Percentiles rank a stretch among this genome's conserved stretches.
Evolutionary conservation across 1,139 yeast genomes (phyloP).

Genomic region (Taphrina pruni): DNA sequence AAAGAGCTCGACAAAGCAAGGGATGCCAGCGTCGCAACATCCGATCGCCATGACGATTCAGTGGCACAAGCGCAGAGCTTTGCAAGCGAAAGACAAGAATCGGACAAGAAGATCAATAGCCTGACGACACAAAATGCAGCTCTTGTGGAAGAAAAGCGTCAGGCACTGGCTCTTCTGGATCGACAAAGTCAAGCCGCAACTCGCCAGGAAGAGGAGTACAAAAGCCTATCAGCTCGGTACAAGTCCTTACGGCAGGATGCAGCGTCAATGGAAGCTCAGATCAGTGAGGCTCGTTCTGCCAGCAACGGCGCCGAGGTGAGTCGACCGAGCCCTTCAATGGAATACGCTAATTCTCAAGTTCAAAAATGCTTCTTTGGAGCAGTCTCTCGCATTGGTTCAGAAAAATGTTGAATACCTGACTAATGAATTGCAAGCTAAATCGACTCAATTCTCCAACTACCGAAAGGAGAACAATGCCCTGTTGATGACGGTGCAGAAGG

Average conservation of each 20-base stretch:
- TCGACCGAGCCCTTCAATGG: neutral
- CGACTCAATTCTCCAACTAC: conserved; percentile 53
- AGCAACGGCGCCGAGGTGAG: conserved; percentile 53
- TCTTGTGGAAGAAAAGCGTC: conserved; percentile 53
- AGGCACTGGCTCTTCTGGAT: conserved; percentile 55
- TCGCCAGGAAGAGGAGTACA: conserved; percentile 62
- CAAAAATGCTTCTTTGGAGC: conserved; percentile 53
- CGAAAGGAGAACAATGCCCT: conserved; percentile 52
- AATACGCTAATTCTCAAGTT: conserved; percentile 37
- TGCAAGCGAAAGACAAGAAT: neutral
- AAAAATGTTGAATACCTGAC: conserved; percentile 54
- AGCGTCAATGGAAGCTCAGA: conserved; percentile 54
- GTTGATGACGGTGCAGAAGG: conserved; percentile 51
- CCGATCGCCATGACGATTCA: conserved; percentile 12
- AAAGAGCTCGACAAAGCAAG: conserved; percentile 6
- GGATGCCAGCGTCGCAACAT: neutral
- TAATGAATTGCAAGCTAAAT: conserved; percentile 52
- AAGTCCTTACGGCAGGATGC: conserved; percentile 56
- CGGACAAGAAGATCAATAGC: conserved; percentile 3
- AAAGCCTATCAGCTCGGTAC: conserved; percentile 58
- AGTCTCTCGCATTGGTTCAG: conserved; percentile 53
- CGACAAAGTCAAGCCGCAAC: conserved; percentile 59
- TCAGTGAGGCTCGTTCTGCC: conserved; percentile 52
- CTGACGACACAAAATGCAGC: conserved; percentile 42
- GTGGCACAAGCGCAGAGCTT: conserved; percentile 7